Evolutionary conservation across 768 basidiomycete species (phyloP).

Genomic region (Boletus barrowsii): DNA sequence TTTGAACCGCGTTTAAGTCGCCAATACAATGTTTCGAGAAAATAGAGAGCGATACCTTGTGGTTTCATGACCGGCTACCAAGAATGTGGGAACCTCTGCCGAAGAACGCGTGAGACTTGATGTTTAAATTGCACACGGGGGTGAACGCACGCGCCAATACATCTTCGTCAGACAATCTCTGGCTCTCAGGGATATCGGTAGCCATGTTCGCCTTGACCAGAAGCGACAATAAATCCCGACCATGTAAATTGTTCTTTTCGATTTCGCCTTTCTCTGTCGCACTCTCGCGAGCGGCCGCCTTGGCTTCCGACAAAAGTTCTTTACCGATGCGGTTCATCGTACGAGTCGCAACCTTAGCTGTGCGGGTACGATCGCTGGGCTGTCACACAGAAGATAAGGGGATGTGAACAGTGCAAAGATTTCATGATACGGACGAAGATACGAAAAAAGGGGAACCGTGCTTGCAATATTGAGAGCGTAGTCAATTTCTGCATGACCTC

Average conservation of each 20-base stretch:
- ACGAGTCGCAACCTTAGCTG: slow-evolving; percentile 27
- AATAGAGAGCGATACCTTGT: slow-evolving; percentile 37
- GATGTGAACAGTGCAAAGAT: background rate
- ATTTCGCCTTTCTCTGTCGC: slow-evolving; percentile 29
- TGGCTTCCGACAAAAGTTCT: slow-evolving; percentile 48
- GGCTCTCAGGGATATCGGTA: slow-evolving; percentile 51
- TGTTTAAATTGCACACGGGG: background rate
- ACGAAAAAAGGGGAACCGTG: slow-evolving; percentile 37
- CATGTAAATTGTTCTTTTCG: slow-evolving; percentile 32
- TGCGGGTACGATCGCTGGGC: slow-evolving; percentile 20
- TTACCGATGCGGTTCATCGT: slow-evolving; percentile 51
- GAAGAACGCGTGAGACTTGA: background rate
- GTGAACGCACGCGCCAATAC: slow-evolving; percentile 48
- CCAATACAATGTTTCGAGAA: background rate
- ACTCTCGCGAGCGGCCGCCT: slow-evolving; percentile 32
- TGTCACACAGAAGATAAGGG: slow-evolving; percentile 4
- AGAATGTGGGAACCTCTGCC: slow-evolving; percentile 58
- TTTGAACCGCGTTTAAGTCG: background rate
- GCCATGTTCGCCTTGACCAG: slow-evolving; percentile 64
- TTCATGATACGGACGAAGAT: slow-evolving; percentile 33
- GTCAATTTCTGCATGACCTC: background rate
- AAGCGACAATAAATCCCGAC: slow-evolving; percentile 58
- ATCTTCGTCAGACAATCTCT: slow-evolving; percentile 60
- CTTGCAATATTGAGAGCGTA: slow-evolving; percentile 32
- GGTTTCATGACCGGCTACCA: slow-evolving; percentile 59